phyloP scores from a whole-genome alignment of 495 filamentous ascomycete species.

The Acidiella bohemica region DNA sequence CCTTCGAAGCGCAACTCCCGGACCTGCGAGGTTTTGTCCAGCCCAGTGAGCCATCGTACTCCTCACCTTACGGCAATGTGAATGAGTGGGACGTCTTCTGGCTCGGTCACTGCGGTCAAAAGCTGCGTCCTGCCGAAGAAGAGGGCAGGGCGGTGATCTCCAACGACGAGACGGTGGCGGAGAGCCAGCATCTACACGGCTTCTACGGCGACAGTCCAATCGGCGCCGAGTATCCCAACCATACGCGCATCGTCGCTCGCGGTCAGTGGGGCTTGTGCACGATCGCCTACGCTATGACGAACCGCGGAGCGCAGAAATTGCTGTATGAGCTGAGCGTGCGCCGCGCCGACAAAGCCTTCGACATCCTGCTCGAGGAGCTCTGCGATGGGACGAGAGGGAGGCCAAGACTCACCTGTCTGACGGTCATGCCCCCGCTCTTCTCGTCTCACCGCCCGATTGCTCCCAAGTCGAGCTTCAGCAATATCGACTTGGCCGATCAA shows the following conservation, averaged over 20 bases:
- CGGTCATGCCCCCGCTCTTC: constrained; percentile 8
- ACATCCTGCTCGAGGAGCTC: constrained; percentile 1
- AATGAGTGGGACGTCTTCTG: constrained; percentile 10
- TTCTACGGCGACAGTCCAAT: constrained; percentile 4
- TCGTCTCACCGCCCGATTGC: constrained; percentile 8
- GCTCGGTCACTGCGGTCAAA: constrained; percentile 11
- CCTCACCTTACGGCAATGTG: constrained; percentile 11
- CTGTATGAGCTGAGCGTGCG: constrained; percentile 8
- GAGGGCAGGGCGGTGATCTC: constrained; percentile 5
- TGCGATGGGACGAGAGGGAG: constrained; percentile 5
- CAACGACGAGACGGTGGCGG: constrained; percentile 9
- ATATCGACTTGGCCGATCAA: not conserved
- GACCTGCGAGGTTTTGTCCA: not conserved
- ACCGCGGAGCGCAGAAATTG: constrained; percentile 1
- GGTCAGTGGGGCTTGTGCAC: constrained; percentile 1
- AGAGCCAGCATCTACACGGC: constrained; percentile 6
- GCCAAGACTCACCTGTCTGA: not conserved
- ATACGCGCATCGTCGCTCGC: constrained; percentile 7
- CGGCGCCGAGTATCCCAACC: constrained; percentile 3
- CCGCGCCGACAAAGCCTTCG: not conserved
- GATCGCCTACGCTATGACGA: constrained; percentile 7
- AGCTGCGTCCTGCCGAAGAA: constrained; percentile 3
- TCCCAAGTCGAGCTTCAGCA: not conserved
- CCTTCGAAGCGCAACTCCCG: not conserved
- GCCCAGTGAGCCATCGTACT: not conserved